A percentile compares a stretch with the other conserved stretches of the same genome.
These are phyloP conservation scores for Jackrogersella multiformis DNA, from an alignment of 495 filamentous ascomycete genomes.

Conservation along the genomic window DNA sequence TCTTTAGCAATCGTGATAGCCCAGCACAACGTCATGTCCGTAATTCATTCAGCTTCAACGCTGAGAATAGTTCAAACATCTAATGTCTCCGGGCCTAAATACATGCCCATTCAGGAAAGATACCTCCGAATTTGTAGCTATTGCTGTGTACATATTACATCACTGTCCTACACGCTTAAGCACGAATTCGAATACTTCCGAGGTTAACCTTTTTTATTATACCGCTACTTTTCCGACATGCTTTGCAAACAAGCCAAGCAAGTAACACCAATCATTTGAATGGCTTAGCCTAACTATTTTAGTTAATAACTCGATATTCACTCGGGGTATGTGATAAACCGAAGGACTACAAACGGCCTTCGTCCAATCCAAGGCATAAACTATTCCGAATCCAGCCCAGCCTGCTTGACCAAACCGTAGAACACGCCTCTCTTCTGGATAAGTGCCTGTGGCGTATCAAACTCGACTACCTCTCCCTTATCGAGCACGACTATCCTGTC, in stretches of 20 bases:
- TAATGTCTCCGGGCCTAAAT: not conserved
- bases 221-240: constrained; percentile 9
- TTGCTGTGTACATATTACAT: not conserved
- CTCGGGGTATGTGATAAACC: constrained; percentile 18
- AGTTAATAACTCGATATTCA: not conserved
- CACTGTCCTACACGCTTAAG: not conserved
- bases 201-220: constrained; percentile 9
- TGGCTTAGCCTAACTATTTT: constrained; percentile 7
- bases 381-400: constrained; percentile 54
- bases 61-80: not conserved
- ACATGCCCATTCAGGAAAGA: not conserved
- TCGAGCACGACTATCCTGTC: constrained; percentile 87
- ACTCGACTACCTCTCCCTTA: constrained; percentile 59
- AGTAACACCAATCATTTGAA: not conserved
- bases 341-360: constrained; percentile 10
- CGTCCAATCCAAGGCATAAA: not conserved
- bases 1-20: not conserved
- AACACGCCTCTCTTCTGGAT: constrained; percentile 56
- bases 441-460: constrained; percentile 56
- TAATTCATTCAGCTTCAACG: not conserved
- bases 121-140: not conserved
- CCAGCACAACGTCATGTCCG: not conserved
- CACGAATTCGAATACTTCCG: not conserved
- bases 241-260: not conserved
- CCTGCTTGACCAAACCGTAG: constrained; percentile 58